phyloP scores from a whole-genome alignment of 768 basidiomycete species.

The Lactarius sanguifluus region DNA sequence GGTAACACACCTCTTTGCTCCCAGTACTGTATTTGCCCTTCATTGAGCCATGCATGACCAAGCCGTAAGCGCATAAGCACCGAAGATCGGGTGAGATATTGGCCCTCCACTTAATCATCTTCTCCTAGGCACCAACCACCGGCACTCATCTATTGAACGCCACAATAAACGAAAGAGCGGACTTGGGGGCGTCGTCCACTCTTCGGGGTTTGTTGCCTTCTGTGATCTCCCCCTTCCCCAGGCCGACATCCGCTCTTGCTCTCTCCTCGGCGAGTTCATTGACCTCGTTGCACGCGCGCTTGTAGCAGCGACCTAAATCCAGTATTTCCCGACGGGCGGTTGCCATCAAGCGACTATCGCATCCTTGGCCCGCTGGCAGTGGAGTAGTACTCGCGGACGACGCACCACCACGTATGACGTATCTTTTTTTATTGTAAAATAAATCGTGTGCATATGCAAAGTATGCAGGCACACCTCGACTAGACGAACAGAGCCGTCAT shows the following conservation, averaged over 20 bases:
- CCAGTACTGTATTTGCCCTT: neutral
- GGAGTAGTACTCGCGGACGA: neutral
- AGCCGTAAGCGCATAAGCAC: neutral
- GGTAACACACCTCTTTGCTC: neutral
- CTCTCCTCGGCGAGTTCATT: neutral
- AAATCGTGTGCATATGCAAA: conserved; percentile 4
- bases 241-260: neutral
- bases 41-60: neutral
- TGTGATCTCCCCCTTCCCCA: neutral
- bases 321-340: neutral
- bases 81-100: neutral
- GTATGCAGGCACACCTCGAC: conserved; percentile 7
- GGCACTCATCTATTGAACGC: neutral
- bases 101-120: neutral
- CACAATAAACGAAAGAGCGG: neutral
- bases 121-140: neutral
- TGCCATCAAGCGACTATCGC: conserved; percentile 1
- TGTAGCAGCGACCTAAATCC: neutral
- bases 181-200: neutral
- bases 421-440: neutral
- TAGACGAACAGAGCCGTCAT: conserved; percentile 10
- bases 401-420: neutral
- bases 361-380: neutral
- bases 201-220: neutral
- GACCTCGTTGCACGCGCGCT: neutral